A percentile compares a stretch with the other conserved stretches of the same genome.
Evolutionary conservation across 2,329 filamentous ascomycete genomes (phyloP).

Genomic region (Fusarium liriodendri): DNA sequence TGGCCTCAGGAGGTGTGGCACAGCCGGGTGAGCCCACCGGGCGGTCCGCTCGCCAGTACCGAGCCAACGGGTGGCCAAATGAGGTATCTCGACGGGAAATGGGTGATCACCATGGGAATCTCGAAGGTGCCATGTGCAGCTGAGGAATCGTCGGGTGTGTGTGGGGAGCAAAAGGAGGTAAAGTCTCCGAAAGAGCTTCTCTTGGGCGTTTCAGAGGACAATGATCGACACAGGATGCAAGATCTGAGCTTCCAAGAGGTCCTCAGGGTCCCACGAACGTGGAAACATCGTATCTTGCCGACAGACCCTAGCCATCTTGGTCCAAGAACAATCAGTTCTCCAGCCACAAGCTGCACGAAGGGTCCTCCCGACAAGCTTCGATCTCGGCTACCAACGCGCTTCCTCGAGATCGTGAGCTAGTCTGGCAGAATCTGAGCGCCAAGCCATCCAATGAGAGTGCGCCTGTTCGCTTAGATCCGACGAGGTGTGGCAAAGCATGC

Average conservation of each 20-base stretch:
- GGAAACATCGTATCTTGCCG: constrained; percentile 1
- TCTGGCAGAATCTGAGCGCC: constrained; percentile 5
- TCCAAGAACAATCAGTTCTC: background rate
- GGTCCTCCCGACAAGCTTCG: constrained; percentile 40
- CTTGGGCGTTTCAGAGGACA: constrained; percentile 4
- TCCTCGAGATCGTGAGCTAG: constrained; percentile 41
- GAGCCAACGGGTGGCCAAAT: constrained; percentile 3
- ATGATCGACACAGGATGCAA: constrained; percentile 19
- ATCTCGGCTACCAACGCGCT: constrained; percentile 46
- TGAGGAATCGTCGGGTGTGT: background rate
- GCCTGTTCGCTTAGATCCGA: constrained; percentile 20
- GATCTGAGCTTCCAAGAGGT: constrained; percentile 5
- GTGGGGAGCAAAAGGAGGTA: background rate
- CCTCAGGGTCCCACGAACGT: background rate
- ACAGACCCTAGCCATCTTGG: constrained; percentile 17
- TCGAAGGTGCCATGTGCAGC: constrained; percentile 8
- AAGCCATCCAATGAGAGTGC: constrained; percentile 27
- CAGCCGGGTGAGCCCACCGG: background rate
- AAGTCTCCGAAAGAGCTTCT: background rate
- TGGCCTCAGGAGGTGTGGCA: background rate
- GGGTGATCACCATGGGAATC: constrained; percentile 26
- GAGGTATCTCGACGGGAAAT: background rate
- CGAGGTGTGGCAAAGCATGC: constrained; percentile 19
- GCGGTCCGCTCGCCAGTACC: background rate
- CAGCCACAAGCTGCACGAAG: constrained; percentile 38